phyloP scores from a whole-genome alignment of 805 yeast genomes.

The Candida nonsorbophila region DNA sequence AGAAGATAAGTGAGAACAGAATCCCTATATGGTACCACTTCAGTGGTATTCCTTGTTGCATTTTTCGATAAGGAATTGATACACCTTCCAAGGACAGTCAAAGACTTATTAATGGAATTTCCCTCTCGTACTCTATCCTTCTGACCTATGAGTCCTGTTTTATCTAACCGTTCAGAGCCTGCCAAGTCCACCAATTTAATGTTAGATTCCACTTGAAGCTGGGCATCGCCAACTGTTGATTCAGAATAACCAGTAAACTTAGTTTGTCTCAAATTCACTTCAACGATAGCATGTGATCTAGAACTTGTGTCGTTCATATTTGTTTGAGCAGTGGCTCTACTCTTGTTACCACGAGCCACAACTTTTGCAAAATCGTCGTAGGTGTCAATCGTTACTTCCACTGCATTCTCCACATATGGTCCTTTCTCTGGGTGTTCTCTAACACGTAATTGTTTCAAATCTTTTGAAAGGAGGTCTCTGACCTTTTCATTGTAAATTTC shows the following conservation, averaged over 20 bases:
- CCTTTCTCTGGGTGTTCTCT: slow-evolving; percentile 65
- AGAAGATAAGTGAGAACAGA: slow-evolving; percentile 70
- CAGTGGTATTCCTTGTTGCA: slow-evolving; percentile 6
- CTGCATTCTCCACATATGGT: slow-evolving; percentile 66
- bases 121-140: slow-evolving; percentile 65
- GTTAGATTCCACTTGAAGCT: slow-evolving; percentile 50
- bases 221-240: slow-evolving; percentile 29
- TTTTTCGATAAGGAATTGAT: slow-evolving; percentile 44
- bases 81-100: slow-evolving; percentile 75
- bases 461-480: slow-evolving; percentile 47
- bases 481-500: slow-evolving; percentile 80
- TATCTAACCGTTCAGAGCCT: slow-evolving; percentile 68
- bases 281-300: slow-evolving; percentile 77
- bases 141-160: slow-evolving; percentile 56
- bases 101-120: slow-evolving; percentile 67
- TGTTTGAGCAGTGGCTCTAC: slow-evolving; percentile 68
- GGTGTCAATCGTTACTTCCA: slow-evolving; percentile 46
- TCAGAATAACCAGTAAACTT: slow-evolving; percentile 18
- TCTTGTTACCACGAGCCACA: slow-evolving; percentile 46
- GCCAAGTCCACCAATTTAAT: slow-evolving; percentile 76
- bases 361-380: slow-evolving; percentile 44
- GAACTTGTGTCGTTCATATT: slow-evolving; percentile 68
- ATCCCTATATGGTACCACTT: slow-evolving; percentile 62
- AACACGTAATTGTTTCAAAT: slow-evolving; percentile 36
- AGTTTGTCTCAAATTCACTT: slow-evolving; percentile 57